Conservation (phyloP, 345 rosid species). For the Brassica nigra region DNA sequence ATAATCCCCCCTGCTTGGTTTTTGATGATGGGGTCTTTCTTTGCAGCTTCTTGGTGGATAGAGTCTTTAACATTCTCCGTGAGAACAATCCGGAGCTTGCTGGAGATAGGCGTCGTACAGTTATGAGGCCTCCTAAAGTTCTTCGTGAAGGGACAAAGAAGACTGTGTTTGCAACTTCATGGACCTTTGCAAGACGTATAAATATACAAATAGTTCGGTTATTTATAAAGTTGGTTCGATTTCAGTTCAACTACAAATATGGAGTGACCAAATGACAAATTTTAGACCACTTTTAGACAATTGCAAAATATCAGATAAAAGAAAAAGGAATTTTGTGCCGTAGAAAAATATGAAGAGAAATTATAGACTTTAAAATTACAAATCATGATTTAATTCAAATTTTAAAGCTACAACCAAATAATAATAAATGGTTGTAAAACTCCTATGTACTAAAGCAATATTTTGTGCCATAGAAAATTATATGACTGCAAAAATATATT, state of each 20-base stretch:
- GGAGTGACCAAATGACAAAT: background rate
- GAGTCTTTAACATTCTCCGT: constrained; percentile 83
- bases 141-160: constrained; percentile 99
- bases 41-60: constrained; percentile 88
- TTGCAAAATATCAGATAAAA: background rate
- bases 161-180: constrained; percentile 89
- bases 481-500: background rate
- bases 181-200: constrained; percentile 96
- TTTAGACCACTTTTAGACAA: no score
- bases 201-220: no score
- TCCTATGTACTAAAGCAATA: background rate
- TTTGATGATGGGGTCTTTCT: background rate
- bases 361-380: no score
- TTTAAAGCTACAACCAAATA: background rate
- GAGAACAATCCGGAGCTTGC: constrained; percentile 97
- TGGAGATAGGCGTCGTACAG: constrained; percentile 96
- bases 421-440: background rate
- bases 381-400: background rate
- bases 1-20: background rate
- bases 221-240: no score
- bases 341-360: no score
- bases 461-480: background rate
- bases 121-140: constrained; percentile 98
- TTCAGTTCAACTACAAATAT: no score
- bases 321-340: background rate